Evolutionary conservation across 1,284 basidiomycete genomes (phyloP).

Genomic region (Meira miltonrushii): DNA sequence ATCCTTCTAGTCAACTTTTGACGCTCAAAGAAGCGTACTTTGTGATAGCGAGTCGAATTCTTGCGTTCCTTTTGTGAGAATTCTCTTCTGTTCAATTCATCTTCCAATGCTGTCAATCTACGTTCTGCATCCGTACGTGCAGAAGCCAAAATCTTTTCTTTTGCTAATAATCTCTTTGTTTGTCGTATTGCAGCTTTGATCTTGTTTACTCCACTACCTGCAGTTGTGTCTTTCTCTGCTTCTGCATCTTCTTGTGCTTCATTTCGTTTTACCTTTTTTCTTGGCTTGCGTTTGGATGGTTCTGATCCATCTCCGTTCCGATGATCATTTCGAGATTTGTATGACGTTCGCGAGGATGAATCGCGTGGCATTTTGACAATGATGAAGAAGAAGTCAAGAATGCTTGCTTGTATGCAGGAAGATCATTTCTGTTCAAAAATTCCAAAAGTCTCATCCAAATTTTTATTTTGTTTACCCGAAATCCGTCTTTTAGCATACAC

Average conservation of each 20-base stretch:
- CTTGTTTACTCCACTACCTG: constrained; percentile 16
- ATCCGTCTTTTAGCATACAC: too few species aligned
- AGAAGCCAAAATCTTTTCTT: constrained; percentile 29
- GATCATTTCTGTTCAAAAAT: too few species aligned
- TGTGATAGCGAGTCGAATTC: constrained; percentile 25
- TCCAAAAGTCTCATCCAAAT: too few species aligned
- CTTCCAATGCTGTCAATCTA: constrained; percentile 26
- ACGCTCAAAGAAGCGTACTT: constrained; percentile 29
- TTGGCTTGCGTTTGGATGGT: too few species aligned
- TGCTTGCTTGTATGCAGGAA: too few species aligned
- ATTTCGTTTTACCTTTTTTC: neutral
- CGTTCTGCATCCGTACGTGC: constrained; percentile 39
- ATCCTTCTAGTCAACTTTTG: constrained; percentile 10
- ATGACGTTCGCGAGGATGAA: too few species aligned
- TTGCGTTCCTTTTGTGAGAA: constrained; percentile 21
- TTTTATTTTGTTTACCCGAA: too few species aligned
- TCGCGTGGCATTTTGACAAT: too few species aligned
- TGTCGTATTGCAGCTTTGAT: constrained; percentile 35
- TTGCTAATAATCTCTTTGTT: constrained; percentile 33
- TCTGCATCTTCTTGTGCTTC: neutral
- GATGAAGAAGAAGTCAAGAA: too few species aligned
- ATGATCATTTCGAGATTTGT: too few species aligned
- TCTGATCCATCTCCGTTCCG: too few species aligned
- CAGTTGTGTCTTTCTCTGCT: neutral
- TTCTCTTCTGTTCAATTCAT: constrained; percentile 21